Base-by-base conservation (phyloP, 768 basidiomycete genomes). In the Termitomyces sp. region DNA sequence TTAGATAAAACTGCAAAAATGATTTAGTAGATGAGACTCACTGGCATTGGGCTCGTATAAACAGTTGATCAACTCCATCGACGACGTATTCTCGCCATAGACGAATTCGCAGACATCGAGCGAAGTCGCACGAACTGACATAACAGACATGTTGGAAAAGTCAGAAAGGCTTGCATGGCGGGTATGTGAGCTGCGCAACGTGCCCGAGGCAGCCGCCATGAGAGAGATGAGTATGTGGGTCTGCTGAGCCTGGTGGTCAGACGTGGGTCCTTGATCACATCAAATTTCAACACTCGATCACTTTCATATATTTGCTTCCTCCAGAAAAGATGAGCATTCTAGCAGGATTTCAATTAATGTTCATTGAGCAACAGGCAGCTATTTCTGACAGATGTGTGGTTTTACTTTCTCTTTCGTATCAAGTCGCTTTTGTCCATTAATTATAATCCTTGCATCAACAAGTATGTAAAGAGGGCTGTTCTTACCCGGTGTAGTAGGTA, bases 21-120 rank as follows among this genome's bases (percentile, higher is more conserved):
- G 28, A 59, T 12, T 11, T 17, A 28, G 44, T 49, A 48, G 22
- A 46, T 4, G 38, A 37, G 59, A 45, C 85, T 65, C 62, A 82
- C 87, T 77, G 58, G 89, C 89, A 65, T 79, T 82, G 19, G 83
- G 60, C 67, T 91, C 89, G 62, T 90, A 91, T 60, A 85, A 82
- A 50, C 78, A 75, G 59, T 82, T 80, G 0, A 87, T 70, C 5
- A 76, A 70, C 45, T 79, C 81, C 49, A 77, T 71, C 35, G 84
- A 76, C 12, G 74, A 67, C 2, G 79, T 71, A 40, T 67, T 68
- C 19, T 85, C 78, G 17, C 85, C 84, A 54, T 88, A 88, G 50
- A 88, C 85, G 40, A 80, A 78, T 56, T 84, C 78, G 63, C 88
- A 86, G 28, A 89, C 81, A 57, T 90, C 85, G 9, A 87, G 68